A percentile compares a stretch with the other conserved stretches of the same genome.
Evolutionary conservation across 768 basidiomycete species (phyloP).

Genomic region (Mycena albidolilacea): DNA sequence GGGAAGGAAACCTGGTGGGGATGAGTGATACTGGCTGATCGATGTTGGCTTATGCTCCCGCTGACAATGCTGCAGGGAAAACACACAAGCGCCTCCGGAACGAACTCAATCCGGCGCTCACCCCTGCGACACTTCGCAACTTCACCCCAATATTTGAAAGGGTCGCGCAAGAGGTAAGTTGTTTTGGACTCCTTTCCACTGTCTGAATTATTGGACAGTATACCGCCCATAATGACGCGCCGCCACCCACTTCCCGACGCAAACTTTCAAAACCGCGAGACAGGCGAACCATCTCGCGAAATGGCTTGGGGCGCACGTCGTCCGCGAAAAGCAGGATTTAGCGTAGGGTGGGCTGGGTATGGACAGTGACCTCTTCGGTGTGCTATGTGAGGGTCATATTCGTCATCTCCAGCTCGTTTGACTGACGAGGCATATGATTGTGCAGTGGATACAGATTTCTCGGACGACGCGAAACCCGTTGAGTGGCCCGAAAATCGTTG

Average conservation of each 20-base stretch:
- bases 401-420: not conserved
- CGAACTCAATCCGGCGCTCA: not conserved
- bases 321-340: not conserved
- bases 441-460: not conserved
- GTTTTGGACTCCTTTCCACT: not conserved
- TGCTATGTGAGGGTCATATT: not conserved
- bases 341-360: not conserved
- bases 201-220: too few species aligned
- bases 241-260: not conserved
- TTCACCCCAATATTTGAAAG: not conserved
- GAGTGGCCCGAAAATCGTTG: not conserved
- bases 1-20: not conserved
- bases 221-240: too few species aligned
- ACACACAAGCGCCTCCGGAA: not conserved
- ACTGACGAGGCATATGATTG: not conserved
- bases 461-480: not conserved
- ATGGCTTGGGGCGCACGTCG: not conserved
- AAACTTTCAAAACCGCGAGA: not conserved
- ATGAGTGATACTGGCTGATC: not conserved
- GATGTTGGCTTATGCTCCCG: not conserved
- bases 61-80: not conserved
- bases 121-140: not conserved
- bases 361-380: not conserved
- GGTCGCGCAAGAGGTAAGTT: not conserved
- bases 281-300: not conserved